Conservation (phyloP, 495 filamentous ascomycete species). For the Lepidopterella palustris region DNA sequence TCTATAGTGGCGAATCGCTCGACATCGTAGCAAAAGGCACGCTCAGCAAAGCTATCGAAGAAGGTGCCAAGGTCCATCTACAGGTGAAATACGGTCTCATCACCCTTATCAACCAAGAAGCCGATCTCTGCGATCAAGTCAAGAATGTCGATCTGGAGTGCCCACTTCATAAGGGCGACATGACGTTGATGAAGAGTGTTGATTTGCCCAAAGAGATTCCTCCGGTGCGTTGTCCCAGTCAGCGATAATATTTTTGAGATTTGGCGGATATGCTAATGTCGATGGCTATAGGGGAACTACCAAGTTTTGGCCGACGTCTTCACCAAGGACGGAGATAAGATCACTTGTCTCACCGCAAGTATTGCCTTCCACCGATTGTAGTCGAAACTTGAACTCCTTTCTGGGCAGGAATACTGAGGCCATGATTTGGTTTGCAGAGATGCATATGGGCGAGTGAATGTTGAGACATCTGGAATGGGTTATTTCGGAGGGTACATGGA, state of each 20-base stretch:
- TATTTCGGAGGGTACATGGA: background rate
- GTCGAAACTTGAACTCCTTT: no score
- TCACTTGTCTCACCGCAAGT: slow-evolving; percentile 75
- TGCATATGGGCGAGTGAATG: no score
- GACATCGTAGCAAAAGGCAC: slow-evolving; percentile 69
- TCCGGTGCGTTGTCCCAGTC: slow-evolving; percentile 55
- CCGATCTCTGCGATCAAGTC: slow-evolving; percentile 83
- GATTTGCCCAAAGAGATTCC: slow-evolving; percentile 84
- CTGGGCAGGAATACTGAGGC: no score
- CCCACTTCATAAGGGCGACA: slow-evolving; percentile 70
- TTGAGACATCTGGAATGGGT: background rate
- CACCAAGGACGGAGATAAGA: slow-evolving; percentile 56
- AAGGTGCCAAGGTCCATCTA: slow-evolving; percentile 72
- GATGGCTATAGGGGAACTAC: slow-evolving; percentile 69
- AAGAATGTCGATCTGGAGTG: slow-evolving; percentile 82
- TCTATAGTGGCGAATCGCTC: slow-evolving; percentile 66
- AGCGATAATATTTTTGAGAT: background rate
- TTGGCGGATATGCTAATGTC: slow-evolving; percentile 11
- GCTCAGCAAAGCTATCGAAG: slow-evolving; percentile 58
- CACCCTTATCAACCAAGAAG: slow-evolving; percentile 67
- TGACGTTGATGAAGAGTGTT: slow-evolving; percentile 69
- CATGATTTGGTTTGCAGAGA: no score
- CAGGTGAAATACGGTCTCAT: slow-evolving; percentile 93
- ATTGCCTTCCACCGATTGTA: slow-evolving; percentile 55
- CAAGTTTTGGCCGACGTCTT: slow-evolving; percentile 79